A percentile compares a stretch with the other conserved stretches of the same genome.
Conservation (phyloP, 768 basidiomycete genomes). For the Arthromyces matolae region DNA sequence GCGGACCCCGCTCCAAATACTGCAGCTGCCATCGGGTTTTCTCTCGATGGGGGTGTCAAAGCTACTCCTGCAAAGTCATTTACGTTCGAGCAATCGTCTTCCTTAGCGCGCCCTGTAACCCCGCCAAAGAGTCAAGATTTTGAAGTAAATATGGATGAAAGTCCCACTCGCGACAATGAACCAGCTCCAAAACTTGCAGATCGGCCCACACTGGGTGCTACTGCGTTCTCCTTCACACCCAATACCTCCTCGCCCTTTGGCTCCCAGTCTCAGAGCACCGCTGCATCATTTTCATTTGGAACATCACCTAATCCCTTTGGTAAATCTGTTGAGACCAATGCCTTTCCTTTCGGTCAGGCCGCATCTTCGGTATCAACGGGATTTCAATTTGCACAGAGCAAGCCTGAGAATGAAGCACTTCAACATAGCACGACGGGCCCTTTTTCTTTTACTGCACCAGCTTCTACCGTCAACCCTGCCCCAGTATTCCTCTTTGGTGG, state of each 20-base stretch:
- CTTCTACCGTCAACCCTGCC: constrained; percentile 35
- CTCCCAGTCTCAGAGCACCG: constrained; percentile 29
- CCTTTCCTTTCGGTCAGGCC: constrained; percentile 48
- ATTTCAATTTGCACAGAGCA: constrained; percentile 47
- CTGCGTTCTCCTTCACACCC: constrained; percentile 48
- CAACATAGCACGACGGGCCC: constrained; percentile 37
- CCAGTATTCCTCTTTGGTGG: constrained; percentile 46
- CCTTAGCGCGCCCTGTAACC: constrained; percentile 48
- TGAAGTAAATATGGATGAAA: constrained; percentile 80
- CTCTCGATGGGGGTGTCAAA: constrained; percentile 46
- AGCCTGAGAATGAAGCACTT: constrained; percentile 33
- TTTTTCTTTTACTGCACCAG: constrained; percentile 46
- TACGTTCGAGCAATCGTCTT: constrained; percentile 42
- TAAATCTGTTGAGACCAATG: constrained; percentile 43
- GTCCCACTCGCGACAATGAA: constrained; percentile 63
- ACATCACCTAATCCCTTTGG: constrained; percentile 45
- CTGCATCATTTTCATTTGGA: constrained; percentile 41
- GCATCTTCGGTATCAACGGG: constrained; percentile 29
- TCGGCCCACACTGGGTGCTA: constrained; percentile 35
- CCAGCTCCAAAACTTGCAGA: constrained; percentile 37
- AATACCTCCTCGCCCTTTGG: constrained; percentile 24
- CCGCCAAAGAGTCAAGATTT: constrained; percentile 62
- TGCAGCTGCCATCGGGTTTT: constrained; percentile 36
- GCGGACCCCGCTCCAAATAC: constrained; percentile 21
- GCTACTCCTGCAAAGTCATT: constrained; percentile 51